These are phyloP conservation scores for Ustilago sp. DNA, from an alignment of 1,284 basidiomycete genomes.

Conservation along the genomic window DNA sequence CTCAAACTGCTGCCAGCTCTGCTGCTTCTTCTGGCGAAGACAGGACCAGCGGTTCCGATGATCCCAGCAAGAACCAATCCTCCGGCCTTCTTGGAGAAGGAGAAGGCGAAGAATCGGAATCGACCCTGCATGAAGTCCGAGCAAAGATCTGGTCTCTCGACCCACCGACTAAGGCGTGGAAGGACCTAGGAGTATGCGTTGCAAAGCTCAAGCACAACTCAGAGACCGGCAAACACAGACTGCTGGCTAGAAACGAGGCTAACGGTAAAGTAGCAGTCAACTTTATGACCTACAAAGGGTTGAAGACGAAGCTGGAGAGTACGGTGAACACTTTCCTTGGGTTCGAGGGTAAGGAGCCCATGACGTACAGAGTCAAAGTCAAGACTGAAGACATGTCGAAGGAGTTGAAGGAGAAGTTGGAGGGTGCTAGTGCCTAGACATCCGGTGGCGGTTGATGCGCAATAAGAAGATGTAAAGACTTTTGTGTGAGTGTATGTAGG, in stretches of 20 bases:
- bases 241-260: constrained; percentile 62
- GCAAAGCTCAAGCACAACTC: constrained; percentile 58
- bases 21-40: constrained; percentile 3
- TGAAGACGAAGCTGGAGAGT: constrained; percentile 52
- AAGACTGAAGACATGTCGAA: constrained; percentile 57
- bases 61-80: constrained; percentile 24
- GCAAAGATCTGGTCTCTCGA: constrained; percentile 64
- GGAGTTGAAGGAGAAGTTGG: constrained; percentile 52
- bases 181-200: constrained; percentile 61
- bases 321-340: constrained; percentile 57
- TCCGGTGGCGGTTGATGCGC: not conserved
- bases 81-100: constrained; percentile 54
- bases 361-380: constrained; percentile 60
- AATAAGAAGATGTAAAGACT: not conserved
- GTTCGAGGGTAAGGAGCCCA: constrained; percentile 55
- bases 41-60: constrained; percentile 9
- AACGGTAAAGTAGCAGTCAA: constrained; percentile 64
- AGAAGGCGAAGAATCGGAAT: constrained; percentile 64
- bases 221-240: constrained; percentile 42
- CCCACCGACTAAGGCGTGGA: constrained; percentile 46
- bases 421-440: constrained; percentile 21
- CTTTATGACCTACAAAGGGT: constrained; percentile 53
- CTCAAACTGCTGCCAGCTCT: not conserved
- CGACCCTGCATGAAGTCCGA: constrained; percentile 49
- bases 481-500: constrained; percentile 6